Evolutionary conservation across 73 alveolate genomes (phyloP).

Genomic region (Paramecium bursaria): DNA sequence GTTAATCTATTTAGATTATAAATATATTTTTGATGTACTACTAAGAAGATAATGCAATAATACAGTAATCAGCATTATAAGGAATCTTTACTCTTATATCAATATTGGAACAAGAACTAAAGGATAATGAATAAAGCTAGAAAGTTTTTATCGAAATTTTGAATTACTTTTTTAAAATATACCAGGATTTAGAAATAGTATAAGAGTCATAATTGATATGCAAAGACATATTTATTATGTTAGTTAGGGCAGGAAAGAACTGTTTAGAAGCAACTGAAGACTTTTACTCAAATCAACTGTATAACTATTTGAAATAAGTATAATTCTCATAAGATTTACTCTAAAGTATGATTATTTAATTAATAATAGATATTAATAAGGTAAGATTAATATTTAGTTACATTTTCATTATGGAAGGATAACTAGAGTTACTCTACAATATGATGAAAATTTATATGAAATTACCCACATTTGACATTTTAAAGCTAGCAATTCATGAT

Average conservation of each 20-base stretch:
- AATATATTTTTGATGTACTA: too few species aligned
- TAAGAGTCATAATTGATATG: conserved; percentile 10
- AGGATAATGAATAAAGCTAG: background rate
- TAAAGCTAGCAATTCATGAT: conserved; percentile 42
- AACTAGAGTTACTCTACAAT: background rate
- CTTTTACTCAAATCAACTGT: conserved; percentile 2
- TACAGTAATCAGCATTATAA: conserved; percentile 3
- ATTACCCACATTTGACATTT: background rate
- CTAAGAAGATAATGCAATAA: conserved; percentile 18
- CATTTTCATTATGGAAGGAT: conserved; percentile 6
- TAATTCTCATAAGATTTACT: background rate
- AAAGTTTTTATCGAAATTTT: background rate
- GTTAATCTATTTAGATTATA: background rate
- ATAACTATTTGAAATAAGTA: background rate
- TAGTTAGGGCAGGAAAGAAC: conserved; percentile 35
- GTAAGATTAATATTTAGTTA: conserved; percentile 35
- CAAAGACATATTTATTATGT: conserved; percentile 45
- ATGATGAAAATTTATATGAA: conserved; percentile 25
- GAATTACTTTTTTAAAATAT: conserved; percentile 36
- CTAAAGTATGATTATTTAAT: background rate
- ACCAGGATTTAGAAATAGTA: conserved; percentile 41
- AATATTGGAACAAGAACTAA: background rate
- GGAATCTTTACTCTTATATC: conserved; percentile 11
- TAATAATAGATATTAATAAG: conserved; percentile 7
- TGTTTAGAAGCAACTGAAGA: background rate